Percentiles rank a stretch among this genome's conserved stretches.
phyloP scores from a whole-genome alignment of 495 filamentous ascomycete genomes.

The Penicillium pancosmium region DNA sequence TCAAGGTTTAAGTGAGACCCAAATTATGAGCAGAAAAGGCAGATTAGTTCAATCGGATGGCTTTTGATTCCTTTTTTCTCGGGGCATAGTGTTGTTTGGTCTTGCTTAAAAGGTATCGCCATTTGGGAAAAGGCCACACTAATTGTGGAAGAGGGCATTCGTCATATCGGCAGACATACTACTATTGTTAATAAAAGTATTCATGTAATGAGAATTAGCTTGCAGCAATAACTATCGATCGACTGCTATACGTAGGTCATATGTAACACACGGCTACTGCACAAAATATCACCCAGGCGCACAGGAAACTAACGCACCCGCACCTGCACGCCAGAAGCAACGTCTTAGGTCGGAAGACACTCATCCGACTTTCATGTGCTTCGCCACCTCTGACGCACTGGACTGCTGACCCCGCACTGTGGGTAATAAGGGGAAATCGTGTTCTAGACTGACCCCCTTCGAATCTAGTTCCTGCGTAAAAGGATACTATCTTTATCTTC shows the following conservation, averaged over 20 bases:
- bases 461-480: slow-evolving; percentile 7
- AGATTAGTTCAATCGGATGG: too few species aligned
- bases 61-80: too few species aligned
- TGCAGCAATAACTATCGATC: slow-evolving; percentile 5
- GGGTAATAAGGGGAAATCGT: neutral
- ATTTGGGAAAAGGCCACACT: neutral
- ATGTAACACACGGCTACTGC: neutral
- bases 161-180: neutral
- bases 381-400: slow-evolving; percentile 4
- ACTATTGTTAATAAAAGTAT: neutral
- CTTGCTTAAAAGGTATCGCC: neutral
- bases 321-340: slow-evolving; percentile 2
- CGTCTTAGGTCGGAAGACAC: slow-evolving; percentile 4
- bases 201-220: slow-evolving; percentile 6
- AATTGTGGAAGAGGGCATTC: neutral
- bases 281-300: neutral
- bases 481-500: slow-evolving; percentile 3
- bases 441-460: slow-evolving; percentile 5
- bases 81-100: too few species aligned
- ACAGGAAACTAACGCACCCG: neutral
- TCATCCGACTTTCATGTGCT: slow-evolving; percentile 4
- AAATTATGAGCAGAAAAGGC: too few species aligned
- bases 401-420: neutral
- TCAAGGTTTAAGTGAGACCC: too few species aligned
- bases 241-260: neutral